Conservation (phyloP, 1,139 yeast genomes). For the Ogataea hybrid region DNA sequence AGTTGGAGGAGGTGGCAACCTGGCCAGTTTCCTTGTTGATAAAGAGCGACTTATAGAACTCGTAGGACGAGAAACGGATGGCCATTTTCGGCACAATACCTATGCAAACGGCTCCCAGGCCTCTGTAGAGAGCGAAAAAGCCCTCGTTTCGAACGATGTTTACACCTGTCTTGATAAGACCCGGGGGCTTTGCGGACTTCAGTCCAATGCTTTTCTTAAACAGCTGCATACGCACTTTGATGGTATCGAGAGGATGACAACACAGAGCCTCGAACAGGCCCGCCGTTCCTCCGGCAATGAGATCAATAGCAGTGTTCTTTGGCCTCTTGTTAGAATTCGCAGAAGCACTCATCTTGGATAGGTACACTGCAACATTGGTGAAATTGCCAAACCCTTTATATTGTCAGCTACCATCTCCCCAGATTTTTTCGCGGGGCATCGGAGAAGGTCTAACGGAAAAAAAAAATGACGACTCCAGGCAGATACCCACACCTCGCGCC, state of each 20-base stretch:
- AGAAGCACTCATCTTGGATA: constrained; percentile 26
- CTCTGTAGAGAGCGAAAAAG: constrained; percentile 85
- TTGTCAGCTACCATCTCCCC: constrained; percentile 13
- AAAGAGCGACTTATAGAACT: constrained; percentile 73
- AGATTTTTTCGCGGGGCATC: constrained; percentile 11
- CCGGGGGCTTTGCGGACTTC: constrained; percentile 68
- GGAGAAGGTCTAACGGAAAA: constrained; percentile 11
- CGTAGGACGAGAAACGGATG: constrained; percentile 91
- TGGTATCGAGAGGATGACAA: constrained; percentile 94
- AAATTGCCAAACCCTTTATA: constrained; percentile 5
- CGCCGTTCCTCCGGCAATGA: constrained; percentile 96
- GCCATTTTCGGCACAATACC: constrained; percentile 99
- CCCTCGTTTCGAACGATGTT: constrained; percentile 80
- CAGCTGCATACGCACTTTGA: constrained; percentile 96
- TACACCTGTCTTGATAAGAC: constrained; percentile 79
- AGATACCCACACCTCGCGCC: constrained; percentile 1
- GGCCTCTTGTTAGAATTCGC: constrained; percentile 29
- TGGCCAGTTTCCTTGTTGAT: constrained; percentile 60
- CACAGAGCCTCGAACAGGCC: constrained; percentile 94
- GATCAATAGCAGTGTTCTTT: constrained; percentile 61
- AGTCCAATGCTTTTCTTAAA: constrained; percentile 50
- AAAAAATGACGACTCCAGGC: background rate
- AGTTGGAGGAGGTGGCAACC: constrained; percentile 70
- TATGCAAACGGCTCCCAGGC: constrained; percentile 94
- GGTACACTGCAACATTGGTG: background rate